Evolutionary conservation across 768 basidiomycete species (phyloP).

Genomic region (Agaricus bisporus): DNA sequence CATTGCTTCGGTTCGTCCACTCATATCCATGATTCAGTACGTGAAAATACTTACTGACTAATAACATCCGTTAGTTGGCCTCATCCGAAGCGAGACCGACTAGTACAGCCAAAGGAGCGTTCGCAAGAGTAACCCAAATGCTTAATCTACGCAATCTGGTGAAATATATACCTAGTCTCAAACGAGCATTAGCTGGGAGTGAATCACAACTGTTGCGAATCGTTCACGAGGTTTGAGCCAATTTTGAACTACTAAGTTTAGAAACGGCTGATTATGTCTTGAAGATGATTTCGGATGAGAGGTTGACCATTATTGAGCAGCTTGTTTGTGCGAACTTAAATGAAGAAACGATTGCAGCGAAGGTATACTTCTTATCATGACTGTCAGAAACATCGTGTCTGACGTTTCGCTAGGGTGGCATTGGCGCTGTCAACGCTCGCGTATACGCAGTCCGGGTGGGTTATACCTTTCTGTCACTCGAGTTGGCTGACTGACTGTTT

Average conservation of each 20-base stretch:
- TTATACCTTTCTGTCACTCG: neutral
- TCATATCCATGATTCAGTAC: neutral
- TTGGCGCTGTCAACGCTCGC: constrained; percentile 68
- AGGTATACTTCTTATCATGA: constrained; percentile 33
- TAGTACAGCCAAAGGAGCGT: constrained; percentile 56
- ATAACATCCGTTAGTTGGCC: constrained; percentile 42
- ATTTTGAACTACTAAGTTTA: neutral
- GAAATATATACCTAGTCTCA: constrained; percentile 56
- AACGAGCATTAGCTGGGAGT: constrained; percentile 52
- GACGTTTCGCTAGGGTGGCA: constrained; percentile 47
- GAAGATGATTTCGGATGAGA: constrained; percentile 72
- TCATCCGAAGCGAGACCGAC: constrained; percentile 52
- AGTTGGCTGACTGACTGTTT: neutral
- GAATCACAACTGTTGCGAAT: constrained; percentile 56
- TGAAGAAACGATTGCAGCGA: constrained; percentile 55
- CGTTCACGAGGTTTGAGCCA: constrained; percentile 45
- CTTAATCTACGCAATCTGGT: constrained; percentile 73
- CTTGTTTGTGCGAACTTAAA: constrained; percentile 64
- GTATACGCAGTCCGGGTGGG: constrained; percentile 83
- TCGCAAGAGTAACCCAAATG: constrained; percentile 69
- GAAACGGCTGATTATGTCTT: neutral
- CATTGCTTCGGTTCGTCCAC: constrained; percentile 50
- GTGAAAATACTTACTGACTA: neutral
- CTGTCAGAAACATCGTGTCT: neutral
- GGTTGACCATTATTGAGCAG: constrained; percentile 56